Percentiles rank a stretch among this genome's conserved stretches.
phyloP scores from a whole-genome alignment of 2,329 filamentous ascomycete species.

The Tetracladium maxilliforme region DNA sequence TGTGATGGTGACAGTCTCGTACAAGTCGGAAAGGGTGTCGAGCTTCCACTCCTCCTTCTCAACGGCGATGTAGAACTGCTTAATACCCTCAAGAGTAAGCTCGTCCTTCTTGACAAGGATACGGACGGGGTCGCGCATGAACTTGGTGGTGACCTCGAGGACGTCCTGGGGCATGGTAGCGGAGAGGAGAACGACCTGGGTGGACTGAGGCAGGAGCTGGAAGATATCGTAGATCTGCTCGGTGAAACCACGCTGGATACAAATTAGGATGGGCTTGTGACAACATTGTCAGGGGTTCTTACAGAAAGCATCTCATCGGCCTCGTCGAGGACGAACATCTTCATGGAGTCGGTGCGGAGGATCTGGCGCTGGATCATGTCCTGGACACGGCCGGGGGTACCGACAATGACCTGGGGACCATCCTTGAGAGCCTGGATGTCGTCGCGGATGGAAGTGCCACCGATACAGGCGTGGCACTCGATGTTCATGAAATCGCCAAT shows the following conservation, averaged over 20 bases:
- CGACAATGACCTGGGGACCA: slow-evolving; percentile 92
- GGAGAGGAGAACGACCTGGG: slow-evolving; percentile 94
- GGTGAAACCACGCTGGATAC: slow-evolving; percentile 75
- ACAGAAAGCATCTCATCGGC: slow-evolving; percentile 98
- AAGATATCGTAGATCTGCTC: slow-evolving; percentile 99
- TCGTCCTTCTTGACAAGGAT: slow-evolving; percentile 99
- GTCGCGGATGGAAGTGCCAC: slow-evolving; percentile 93
- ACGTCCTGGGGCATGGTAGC: slow-evolving; percentile 99
- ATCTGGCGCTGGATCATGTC: slow-evolving; percentile 99
- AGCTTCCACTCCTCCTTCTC: slow-evolving; percentile 99
- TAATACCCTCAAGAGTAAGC: slow-evolving; percentile 98
- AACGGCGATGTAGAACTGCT: slow-evolving; percentile 99
- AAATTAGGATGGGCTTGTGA: slow-evolving; percentile 16
- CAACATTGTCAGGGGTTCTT: slow-evolving; percentile 15
- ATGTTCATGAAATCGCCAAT: slow-evolving; percentile 99
- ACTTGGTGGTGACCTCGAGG: slow-evolving; percentile 98
- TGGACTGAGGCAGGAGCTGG: slow-evolving; percentile 94
- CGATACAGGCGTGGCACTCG: slow-evolving; percentile 98
- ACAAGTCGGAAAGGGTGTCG: slow-evolving; percentile 94
- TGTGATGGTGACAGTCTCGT: slow-evolving; percentile 98
- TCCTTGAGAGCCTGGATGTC: slow-evolving; percentile 97
- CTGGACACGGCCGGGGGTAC: slow-evolving; percentile 94
- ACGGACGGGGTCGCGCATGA: slow-evolving; percentile 98
- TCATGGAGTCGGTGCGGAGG: slow-evolving; percentile 94
- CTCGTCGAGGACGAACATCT: slow-evolving; percentile 99